Evolutionary conservation across 306 rosid species (phyloP), one percentile per base, ranked within the genome.

Genomic region (Quercus glauca): DNA sequence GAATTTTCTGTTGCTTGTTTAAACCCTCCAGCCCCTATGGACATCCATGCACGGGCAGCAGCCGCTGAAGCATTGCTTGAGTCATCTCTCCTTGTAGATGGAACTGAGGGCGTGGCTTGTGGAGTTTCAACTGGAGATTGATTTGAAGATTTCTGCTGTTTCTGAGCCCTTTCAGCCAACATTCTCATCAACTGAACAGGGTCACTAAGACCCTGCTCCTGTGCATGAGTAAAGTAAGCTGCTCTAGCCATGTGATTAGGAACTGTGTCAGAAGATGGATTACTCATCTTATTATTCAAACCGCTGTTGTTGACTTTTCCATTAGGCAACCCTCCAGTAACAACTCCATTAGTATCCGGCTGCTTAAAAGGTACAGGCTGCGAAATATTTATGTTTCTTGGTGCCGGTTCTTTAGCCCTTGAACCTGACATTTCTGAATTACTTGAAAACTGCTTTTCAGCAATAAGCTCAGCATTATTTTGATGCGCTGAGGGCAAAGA

Each of bases 11-110:
- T 80, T 23, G 88, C 91, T 78, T 87, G 95, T 84, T 89, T 96
- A 85, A 90, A 91, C 10, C 94, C 92, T 82, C 93, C 97, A 33
- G 97, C 96, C 59, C 99, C 99, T 29, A 93, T 84, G 14, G 99
- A 93, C 98, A 96, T 96, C 99, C 99, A 96, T 55, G 97, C 99
- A 26, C 96, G 97, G 41, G 99, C 97, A 73, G 99, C 94, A 37
- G 91, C 92, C 8, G 95, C 97, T 8, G 98, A 88, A 59, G 99
- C 98, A 81, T 84, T 96, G 85, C 81, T 76, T 0, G 83, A 68
- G 77, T 90, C 92, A 45, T 89, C 96, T 80, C 92, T 87, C 78
- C 84, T 83, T 58, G 79, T 81, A 19, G 93, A 83, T 73, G 90
- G 85, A 80, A 81, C 91, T 5, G 90, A 75, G 74, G 93, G 80